phyloP scores from a whole-genome alignment of 352 stramenopile genomes.

The Achlya hypogyna region DNA sequence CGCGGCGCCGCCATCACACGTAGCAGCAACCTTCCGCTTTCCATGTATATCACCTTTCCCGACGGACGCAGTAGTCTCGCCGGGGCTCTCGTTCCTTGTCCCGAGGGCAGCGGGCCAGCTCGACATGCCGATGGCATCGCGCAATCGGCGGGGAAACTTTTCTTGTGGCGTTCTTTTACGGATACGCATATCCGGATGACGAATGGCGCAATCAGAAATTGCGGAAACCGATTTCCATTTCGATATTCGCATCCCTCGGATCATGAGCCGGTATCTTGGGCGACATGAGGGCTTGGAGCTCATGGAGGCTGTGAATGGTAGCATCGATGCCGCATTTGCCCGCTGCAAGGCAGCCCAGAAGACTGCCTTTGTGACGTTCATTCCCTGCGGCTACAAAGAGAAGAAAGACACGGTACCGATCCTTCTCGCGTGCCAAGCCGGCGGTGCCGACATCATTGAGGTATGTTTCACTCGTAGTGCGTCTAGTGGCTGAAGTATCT shows the following conservation, averaged over 20 bases:
- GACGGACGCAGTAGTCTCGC: too few species aligned
- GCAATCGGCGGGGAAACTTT: neutral
- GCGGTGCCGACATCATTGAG: slow-evolving; percentile 95
- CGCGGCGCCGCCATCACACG: too few species aligned
- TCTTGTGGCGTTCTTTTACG: neutral
- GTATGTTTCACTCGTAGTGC: slow-evolving; percentile 24
- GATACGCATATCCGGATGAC: neutral
- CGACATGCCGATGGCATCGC: too few species aligned
- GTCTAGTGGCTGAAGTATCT: too few species aligned
- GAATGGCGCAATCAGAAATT: neutral
- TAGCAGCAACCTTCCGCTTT: too few species aligned
- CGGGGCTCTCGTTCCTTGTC: too few species aligned
- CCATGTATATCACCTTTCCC: too few species aligned
- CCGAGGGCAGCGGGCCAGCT: too few species aligned
- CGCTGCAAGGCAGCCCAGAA: slow-evolving; percentile 45
- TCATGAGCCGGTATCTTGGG: neutral
- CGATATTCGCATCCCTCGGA: neutral
- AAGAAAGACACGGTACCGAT: slow-evolving; percentile 93
- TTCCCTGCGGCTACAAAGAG: slow-evolving; percentile 92
- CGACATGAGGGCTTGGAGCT: neutral
- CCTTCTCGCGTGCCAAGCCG: slow-evolving; percentile 92
- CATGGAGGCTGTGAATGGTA: neutral
- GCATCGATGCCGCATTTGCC: slow-evolving; percentile 8
- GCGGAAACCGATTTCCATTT: neutral
- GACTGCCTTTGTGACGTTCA: slow-evolving; percentile 95